These are phyloP conservation scores for Mollisia scopiformis DNA, from an alignment of 2,329 filamentous ascomycete species.

Conservation along the genomic window DNA sequence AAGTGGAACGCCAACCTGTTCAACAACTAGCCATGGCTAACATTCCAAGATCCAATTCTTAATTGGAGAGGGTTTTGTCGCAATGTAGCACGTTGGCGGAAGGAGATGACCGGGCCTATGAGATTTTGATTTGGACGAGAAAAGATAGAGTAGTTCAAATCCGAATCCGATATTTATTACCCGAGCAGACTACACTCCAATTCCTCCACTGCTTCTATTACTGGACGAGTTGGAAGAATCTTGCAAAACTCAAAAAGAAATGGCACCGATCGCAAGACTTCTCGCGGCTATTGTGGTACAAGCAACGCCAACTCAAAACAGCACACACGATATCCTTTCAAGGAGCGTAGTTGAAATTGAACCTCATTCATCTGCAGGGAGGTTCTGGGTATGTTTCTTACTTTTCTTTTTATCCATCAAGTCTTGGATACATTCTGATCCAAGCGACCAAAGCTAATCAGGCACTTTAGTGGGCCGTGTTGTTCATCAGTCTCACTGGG, in stretches of 20 bases:
- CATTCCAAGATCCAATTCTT: too few relatives aligned
- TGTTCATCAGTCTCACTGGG: neutral
- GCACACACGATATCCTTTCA: neutral
- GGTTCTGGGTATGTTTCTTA: neutral
- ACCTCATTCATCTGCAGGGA: neutral
- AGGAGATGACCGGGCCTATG: too few relatives aligned
- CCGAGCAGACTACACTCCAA: too few relatives aligned
- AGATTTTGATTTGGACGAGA: neutral
- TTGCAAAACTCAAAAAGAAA: too few relatives aligned
- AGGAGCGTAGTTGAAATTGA: neutral
- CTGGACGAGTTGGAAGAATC: too few relatives aligned
- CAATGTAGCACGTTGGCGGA: neutral
- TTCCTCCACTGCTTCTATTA: too few relatives aligned
- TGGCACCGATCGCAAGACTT: neutral
- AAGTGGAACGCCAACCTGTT: neutral
- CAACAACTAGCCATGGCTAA: neutral
- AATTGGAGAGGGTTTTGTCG: neutral
- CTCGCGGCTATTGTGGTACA: neutral
- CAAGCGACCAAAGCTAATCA: neutral
- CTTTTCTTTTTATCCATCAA: neutral
- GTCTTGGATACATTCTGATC: too few relatives aligned
- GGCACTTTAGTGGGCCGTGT: neutral
- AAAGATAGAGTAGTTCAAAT: neutral
- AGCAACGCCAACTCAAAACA: neutral
- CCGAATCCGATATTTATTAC: too few relatives aligned